Percentiles rank a stretch among this genome's conserved stretches.
phyloP scores from a whole-genome alignment of 2,329 filamentous ascomycete species.

The Pseudogymnoascus sp. region DNA sequence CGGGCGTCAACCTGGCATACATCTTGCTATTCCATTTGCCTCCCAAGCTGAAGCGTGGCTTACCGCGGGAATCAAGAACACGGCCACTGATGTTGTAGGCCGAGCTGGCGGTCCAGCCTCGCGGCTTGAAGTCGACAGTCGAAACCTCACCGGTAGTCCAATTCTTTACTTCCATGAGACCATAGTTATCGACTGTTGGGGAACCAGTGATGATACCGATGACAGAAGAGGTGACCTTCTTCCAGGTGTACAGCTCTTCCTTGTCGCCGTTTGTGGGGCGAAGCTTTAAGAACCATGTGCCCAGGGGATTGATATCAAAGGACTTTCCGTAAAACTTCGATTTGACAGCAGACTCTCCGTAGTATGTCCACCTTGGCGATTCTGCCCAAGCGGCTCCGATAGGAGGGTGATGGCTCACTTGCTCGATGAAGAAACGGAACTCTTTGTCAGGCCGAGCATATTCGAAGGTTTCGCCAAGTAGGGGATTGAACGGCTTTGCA shows the following conservation, averaged over 20 bases:
- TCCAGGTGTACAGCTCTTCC: conserved; percentile 94
- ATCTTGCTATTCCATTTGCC: conserved; percentile 97
- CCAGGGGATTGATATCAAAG: conserved; percentile 92
- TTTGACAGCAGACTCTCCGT: conserved; percentile 88
- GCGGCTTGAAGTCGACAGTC: conserved; percentile 82
- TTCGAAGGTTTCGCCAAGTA: conserved; percentile 93
- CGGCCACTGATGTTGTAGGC: conserved; percentile 85
- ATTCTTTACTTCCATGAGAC: conserved; percentile 94
- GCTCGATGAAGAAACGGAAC: conserved; percentile 96
- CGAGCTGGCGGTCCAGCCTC: conserved; percentile 90
- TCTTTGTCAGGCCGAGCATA: conserved; percentile 94
- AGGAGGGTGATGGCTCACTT: conserved; percentile 95
- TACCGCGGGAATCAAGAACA: conserved; percentile 70
- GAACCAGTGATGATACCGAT: conserved; percentile 96
- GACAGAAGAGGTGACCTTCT: conserved; percentile 96
- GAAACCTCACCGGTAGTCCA: conserved; percentile 92
- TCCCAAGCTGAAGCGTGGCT: conserved; percentile 79
- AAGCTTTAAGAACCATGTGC: conserved; percentile 91
- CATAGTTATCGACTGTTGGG: conserved; percentile 96
- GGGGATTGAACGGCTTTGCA: conserved; percentile 95
- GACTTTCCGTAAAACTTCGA: conserved; percentile 97
- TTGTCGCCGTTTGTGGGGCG: conserved; percentile 66
- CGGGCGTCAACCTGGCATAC: conserved; percentile 86
- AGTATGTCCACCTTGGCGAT: conserved; percentile 92
- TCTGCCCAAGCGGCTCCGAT: conserved; percentile 91